Base-by-base conservation (phyloP, 345 rosid genomes). In the Mangifera indica region DNA sequence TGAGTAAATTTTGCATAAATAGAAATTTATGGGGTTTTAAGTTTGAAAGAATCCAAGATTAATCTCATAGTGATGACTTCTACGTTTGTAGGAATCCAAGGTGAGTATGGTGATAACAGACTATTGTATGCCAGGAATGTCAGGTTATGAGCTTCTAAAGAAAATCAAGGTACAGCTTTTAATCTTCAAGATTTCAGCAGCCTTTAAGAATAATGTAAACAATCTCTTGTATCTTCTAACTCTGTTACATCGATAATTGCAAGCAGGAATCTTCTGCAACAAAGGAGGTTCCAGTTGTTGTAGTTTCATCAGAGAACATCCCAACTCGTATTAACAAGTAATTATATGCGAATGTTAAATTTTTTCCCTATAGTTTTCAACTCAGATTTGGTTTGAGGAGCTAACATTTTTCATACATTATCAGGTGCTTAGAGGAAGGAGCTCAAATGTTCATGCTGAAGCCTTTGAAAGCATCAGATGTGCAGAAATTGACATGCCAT, bases 71-170 rank as follows among this genome's bases (percentile, higher is more conserved):
- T 18, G 37, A 29, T 55, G 21, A 24, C 32, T 46, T 24, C 32
- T 29, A n/a, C 10, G 48, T 67, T 60, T 74, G 7, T 85, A 90
- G 97, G 84, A 73, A 9, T 80, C 84, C 14, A 87, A 88, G 81
- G 92, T 93, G 56, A 84, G 88, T 77, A 79, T 93, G 77, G 83
- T 93, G 57, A 91, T 93, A 40, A 91, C 98, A 57, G 97, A 93
- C 76, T 93, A 93, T n/a, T 89, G 98, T 66, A 93, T 93, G 98
- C 97, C 98, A 2, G 95, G 91, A 77, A 91, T 93, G 97, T 86
- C 97, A 1, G 97, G 98, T 32, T 93, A 86, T 65, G 97, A 93
- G 60, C 82, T 93, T 3, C 92, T 93, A 12, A 87, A 93, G 84
- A 90, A 82, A 84, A 77, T 93, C 17, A 93, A 93, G 97, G 96